A percentile compares a stretch with the other conserved stretches of the same genome.
These are phyloP conservation scores for Wakefieldia striispora DNA, from an alignment of 768 basidiomycete species.

Conservation along the genomic window DNA sequence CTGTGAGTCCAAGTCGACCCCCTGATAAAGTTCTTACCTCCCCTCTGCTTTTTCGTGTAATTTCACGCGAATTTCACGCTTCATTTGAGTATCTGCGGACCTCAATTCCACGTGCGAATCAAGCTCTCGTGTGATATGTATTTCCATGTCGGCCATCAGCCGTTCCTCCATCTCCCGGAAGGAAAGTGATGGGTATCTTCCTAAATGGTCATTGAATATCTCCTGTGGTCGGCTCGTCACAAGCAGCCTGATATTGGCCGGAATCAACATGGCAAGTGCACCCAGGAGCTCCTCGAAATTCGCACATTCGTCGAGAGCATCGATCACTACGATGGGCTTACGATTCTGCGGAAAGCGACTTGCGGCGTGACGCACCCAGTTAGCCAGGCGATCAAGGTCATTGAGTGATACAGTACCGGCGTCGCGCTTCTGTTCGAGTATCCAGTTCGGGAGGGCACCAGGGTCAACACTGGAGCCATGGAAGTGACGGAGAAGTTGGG, in stretches of 20 bases:
- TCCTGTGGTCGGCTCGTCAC: background rate
- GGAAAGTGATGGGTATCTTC: background rate
- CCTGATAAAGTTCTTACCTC: background rate
- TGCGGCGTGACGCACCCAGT: background rate
- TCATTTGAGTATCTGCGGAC: background rate
- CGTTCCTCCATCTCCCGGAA: background rate
- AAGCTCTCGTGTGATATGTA: background rate
- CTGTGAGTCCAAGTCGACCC: background rate
- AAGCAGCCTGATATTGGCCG: background rate
- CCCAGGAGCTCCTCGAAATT: background rate
- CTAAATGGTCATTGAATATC: background rate
- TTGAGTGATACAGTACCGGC: background rate
- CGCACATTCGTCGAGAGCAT: constrained; percentile 10
- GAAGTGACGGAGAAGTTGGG: background rate
- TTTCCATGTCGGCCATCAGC: background rate
- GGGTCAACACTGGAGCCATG: background rate
- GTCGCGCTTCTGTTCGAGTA: background rate
- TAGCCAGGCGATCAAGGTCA: background rate
- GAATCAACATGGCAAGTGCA: background rate
- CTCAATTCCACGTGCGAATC: background rate
- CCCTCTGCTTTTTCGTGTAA: background rate
- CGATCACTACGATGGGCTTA: constrained; percentile 8
- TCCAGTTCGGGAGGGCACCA: background rate
- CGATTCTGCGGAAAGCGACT: background rate
- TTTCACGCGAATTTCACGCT: background rate